Conservation (phyloP, 306 rosid genomes). For the Fagus crenata region DNA sequence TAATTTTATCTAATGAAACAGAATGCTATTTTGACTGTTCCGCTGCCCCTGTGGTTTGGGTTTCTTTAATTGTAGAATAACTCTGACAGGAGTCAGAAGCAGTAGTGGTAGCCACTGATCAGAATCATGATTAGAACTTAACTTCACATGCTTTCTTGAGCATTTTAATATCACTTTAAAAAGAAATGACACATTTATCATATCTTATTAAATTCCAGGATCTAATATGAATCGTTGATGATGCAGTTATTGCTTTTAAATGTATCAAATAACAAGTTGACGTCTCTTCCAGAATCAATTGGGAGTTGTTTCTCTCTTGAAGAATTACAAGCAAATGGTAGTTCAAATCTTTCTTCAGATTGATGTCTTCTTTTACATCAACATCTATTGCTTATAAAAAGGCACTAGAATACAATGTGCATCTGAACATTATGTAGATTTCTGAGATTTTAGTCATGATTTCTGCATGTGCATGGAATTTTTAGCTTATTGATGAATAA, state of each 20-base stretch:
- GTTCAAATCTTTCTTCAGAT: conserved; percentile 18
- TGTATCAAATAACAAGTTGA: conserved; percentile 77
- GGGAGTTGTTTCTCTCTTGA: conserved; percentile 94
- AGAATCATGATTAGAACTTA: conserved; percentile 10
- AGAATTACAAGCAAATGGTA: conserved; percentile 95
- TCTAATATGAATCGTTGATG: conserved; percentile 32
- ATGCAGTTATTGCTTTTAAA: conserved; percentile 82
- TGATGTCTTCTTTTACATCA: background rate
- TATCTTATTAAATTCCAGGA: conserved; percentile 27
- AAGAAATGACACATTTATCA: conserved; percentile 6
- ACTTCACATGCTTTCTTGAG: conserved; percentile 9
- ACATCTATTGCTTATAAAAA: background rate
- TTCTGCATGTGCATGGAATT: background rate
- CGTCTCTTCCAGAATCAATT: conserved; percentile 87
- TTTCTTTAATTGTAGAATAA: background rate
- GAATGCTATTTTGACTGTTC: conserved; percentile 23
- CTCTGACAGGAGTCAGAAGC: background rate
- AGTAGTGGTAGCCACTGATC: background rate
- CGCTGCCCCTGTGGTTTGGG: conserved; percentile 9
- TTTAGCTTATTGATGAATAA: background rate
- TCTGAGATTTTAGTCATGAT: background rate
- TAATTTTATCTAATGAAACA: conserved; percentile 24
- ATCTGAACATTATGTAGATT: background rate
- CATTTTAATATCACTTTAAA: conserved; percentile 3
- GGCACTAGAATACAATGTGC: background rate